A percentile compares a stretch with the other conserved stretches of the same genome.
phyloP scores from a whole-genome alignment of 2,329 filamentous ascomycete genomes.

The Aspergillus sp. region DNA sequence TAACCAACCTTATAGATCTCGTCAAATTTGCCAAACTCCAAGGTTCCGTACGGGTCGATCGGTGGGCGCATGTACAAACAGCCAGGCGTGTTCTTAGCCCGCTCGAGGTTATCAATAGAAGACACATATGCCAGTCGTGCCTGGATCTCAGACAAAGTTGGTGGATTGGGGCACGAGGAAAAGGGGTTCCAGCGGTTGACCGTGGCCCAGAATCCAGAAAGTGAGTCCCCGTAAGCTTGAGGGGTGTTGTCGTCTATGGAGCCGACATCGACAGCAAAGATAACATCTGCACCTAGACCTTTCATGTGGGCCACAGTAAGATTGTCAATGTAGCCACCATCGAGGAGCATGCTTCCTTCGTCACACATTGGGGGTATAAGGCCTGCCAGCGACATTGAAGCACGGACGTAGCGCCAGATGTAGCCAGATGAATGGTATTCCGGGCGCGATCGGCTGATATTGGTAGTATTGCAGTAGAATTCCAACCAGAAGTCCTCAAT shows the following conservation, averaged over 20 bases:
- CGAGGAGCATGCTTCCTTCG: slow-evolving; percentile 92
- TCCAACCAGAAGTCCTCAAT: slow-evolving; percentile 99
- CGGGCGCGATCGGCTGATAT: slow-evolving; percentile 87
- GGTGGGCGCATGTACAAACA: slow-evolving; percentile 97
- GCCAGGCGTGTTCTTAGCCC: slow-evolving; percentile 83
- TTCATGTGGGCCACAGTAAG: slow-evolving; percentile 97
- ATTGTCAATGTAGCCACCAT: slow-evolving; percentile 96
- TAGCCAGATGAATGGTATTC: slow-evolving; percentile 97
- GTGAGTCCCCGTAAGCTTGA: slow-evolving; percentile 86
- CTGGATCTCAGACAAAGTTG: slow-evolving; percentile 93
- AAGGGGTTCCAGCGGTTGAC: slow-evolving; percentile 97
- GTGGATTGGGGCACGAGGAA: slow-evolving; percentile 81
- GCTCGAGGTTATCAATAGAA: slow-evolving; percentile 87
- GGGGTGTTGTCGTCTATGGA: slow-evolving; percentile 87
- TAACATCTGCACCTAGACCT: slow-evolving; percentile 81
- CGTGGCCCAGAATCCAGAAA: slow-evolving; percentile 93
- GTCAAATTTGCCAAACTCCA: slow-evolving; percentile 96
- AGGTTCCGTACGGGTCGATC: slow-evolving; percentile 85
- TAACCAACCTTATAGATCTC: slow-evolving; percentile 93
- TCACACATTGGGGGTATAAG: slow-evolving; percentile 91
- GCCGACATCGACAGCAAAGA: slow-evolving; percentile 94
- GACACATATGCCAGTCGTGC: slow-evolving; percentile 91
- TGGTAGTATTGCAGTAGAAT: slow-evolving; percentile 99
- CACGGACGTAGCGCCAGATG: slow-evolving; percentile 93
- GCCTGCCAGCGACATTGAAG: slow-evolving; percentile 94